A percentile compares a stretch with the other conserved stretches of the same genome.
These are phyloP conservation scores for Gossypium arboreum DNA, from an alignment of 345 rosid species.

Conservation along the genomic window DNA sequence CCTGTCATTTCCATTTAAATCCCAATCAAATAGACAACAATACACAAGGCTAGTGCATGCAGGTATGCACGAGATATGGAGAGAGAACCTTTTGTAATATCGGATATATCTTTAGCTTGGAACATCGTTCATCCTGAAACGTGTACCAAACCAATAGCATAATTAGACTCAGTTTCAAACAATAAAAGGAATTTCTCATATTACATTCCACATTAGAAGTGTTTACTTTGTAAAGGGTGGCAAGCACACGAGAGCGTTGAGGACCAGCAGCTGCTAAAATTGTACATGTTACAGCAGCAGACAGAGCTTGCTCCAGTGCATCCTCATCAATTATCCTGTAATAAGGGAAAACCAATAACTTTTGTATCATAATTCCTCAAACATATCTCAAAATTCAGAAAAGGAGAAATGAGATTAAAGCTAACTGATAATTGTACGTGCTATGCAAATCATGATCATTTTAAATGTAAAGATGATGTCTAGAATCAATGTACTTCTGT, in stretches of 20 bases:
- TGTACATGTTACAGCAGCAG: constrained; percentile 97
- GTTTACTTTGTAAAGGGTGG: constrained; percentile 79
- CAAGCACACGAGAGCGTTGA: constrained; percentile 92
- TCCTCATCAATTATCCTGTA: constrained; percentile 74
- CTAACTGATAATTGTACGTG: neutral
- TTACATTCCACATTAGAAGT: neutral
- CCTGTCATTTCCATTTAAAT: constrained; percentile 41
- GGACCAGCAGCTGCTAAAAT: constrained; percentile 98
- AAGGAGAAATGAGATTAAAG: neutral
- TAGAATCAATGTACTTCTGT: neutral
- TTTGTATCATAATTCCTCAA: neutral
- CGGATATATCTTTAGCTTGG: constrained; percentile 89
- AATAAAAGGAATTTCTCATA: neutral
- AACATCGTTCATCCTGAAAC: constrained; percentile 92
- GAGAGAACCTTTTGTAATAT: constrained; percentile 78
- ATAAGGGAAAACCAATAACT: neutral
- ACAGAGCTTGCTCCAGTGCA: constrained; percentile 84
- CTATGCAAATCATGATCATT: neutral
- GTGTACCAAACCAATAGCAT: constrained; percentile 22
- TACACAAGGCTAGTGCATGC: neutral
- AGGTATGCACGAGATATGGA: neutral
- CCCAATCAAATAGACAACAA: neutral
- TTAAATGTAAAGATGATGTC: neutral
- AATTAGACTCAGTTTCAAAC: neutral
- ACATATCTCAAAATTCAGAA: neutral